These are phyloP conservation scores for Cystofilobasidium capitatum DNA, from an alignment of 768 basidiomycete species.

Conservation along the genomic window DNA sequence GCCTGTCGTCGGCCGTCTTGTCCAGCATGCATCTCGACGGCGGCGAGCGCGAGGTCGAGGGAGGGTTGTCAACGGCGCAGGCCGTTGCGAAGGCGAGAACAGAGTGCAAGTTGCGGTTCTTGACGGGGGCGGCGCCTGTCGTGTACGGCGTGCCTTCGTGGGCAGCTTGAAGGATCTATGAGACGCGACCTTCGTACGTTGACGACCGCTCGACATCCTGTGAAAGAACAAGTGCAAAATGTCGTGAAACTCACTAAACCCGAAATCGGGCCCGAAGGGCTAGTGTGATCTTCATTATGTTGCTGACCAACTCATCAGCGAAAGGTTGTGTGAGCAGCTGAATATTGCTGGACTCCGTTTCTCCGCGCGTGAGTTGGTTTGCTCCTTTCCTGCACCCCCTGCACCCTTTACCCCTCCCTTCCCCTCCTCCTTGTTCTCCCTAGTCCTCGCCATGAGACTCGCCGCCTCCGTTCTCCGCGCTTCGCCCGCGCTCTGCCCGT, in stretches of 20 bases:
- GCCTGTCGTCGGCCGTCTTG: conserved; percentile 74
- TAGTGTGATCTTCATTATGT: not conserved
- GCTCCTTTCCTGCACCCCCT: not conserved
- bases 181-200: not conserved
- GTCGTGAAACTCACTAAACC: not conserved
- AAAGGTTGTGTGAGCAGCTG: not conserved
- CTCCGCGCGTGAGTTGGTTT: not conserved
- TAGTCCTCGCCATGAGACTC: conserved; percentile 8
- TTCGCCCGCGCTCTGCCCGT: conserved; percentile 13
- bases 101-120: conserved; percentile 76
- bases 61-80: conserved; percentile 46
- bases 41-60: too few species aligned
- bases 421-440: not conserved
- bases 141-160: conserved; percentile 76
- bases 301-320: not conserved
- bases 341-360: too few species aligned
- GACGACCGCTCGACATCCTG: too few species aligned
- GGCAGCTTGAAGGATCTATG: not conserved
- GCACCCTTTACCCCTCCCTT: not conserved
- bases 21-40: conserved; percentile 46
- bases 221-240: not conserved
- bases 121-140: conserved; percentile 90
- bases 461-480: conserved; percentile 19
- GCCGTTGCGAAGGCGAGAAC: conserved; percentile 74
- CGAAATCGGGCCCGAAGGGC: not conserved